phyloP scores from a whole-genome alignment of 1,139 yeast genomes.

The Pneumocystis canis region DNA sequence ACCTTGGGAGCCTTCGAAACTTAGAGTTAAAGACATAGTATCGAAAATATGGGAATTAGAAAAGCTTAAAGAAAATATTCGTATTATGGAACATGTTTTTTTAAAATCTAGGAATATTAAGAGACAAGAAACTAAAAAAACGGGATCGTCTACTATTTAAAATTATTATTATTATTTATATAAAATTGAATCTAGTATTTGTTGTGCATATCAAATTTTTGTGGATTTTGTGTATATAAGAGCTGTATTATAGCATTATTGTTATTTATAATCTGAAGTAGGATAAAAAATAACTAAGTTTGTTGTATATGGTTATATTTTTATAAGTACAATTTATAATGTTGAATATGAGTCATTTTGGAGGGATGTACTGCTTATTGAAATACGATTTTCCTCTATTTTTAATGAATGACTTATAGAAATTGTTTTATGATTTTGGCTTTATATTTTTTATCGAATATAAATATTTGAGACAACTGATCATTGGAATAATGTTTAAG shows the following conservation, averaged over 20 bases:
- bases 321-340: neutral
- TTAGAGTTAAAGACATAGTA: constrained; percentile 5
- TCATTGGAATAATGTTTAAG: neutral
- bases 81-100: neutral
- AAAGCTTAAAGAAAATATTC: constrained; percentile 4
- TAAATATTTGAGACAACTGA: neutral
- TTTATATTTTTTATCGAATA: neutral
- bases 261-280: neutral
- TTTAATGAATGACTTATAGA: neutral
- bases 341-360: neutral
- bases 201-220: neutral
- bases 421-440: neutral
- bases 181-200: neutral
- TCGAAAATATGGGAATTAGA: constrained; percentile 6
- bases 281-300: neutral
- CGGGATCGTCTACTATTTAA: neutral
- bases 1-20: constrained; percentile 7
- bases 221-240: neutral
- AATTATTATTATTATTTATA: neutral
- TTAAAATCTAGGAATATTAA: neutral
- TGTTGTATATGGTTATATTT: neutral
- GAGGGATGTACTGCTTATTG: neutral
- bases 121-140: neutral
- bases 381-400: neutral
- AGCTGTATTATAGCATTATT: neutral